phyloP scores from a whole-genome alignment of 208 protist species.

The Endotrypanum monterogeii region DNA sequence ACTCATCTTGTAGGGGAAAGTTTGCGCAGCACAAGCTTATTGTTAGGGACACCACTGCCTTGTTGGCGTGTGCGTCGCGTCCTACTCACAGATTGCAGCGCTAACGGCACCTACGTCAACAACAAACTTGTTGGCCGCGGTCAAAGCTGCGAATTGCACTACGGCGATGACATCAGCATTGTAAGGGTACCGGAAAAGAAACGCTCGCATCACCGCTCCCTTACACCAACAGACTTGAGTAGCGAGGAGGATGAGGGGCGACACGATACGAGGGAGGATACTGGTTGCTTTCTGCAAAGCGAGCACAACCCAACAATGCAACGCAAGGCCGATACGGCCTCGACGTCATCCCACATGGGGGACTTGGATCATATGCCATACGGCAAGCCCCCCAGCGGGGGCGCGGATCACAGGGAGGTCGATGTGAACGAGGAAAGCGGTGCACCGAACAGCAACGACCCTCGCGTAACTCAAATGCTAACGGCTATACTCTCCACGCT shows the following conservation, averaged over 20 bases:
- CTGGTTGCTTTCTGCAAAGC: neutral
- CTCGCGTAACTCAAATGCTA: conserved; percentile 22
- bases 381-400: neutral
- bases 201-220: neutral
- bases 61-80: conserved; percentile 40
- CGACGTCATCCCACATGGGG: neutral
- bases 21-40: neutral
- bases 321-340: neutral
- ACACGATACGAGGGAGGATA: neutral
- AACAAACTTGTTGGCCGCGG: conserved; percentile 55
- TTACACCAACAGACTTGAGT: neutral
- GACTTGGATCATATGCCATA: neutral
- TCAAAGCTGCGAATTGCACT: conserved; percentile 41
- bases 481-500: conserved; percentile 24
- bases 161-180: conserved; percentile 65
- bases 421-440: conserved; percentile 4
- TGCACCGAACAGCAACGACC: neutral
- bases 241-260: conserved; percentile 13
- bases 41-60: conserved; percentile 8
- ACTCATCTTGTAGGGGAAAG: neutral
- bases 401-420: neutral
- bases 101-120: conserved; percentile 84
- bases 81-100: conserved; percentile 61
- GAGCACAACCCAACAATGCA: neutral
- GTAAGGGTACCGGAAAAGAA: conserved; percentile 46